Evolutionary conservation across 208 protist species (phyloP).

Genomic region (Sergeia podlipaevii): DNA sequence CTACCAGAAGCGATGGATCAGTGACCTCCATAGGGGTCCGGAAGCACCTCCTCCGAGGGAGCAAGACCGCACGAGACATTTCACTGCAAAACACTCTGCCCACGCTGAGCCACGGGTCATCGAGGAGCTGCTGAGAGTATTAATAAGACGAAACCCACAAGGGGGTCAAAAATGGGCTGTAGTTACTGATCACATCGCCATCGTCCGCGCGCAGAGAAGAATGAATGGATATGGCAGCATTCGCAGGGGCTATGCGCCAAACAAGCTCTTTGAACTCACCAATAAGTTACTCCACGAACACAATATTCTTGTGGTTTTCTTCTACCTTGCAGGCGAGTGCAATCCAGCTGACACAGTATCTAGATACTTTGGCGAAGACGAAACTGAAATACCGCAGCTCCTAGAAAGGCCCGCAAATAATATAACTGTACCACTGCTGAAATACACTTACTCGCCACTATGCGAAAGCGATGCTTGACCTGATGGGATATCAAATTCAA

Average conservation of each 20-base stretch:
- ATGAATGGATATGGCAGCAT: slow-evolving; percentile 6
- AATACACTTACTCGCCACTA: no score
- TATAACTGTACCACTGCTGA: no score
- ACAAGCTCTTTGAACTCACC: slow-evolving; percentile 5
- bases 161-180: background rate
- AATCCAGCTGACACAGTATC: slow-evolving; percentile 8
- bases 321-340: slow-evolving; percentile 3
- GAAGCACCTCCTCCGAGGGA: background rate
- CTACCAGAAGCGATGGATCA: slow-evolving; percentile 5
- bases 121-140: background rate
- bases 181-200: slow-evolving; percentile 1
- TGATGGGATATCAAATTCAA: no score
- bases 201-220: slow-evolving; percentile 6
- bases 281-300: background rate
- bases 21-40: background rate
- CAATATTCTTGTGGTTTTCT: background rate
- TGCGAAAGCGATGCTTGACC: no score
- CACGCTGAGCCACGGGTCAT: slow-evolving; percentile 7
- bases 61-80: background rate
- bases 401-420: no score
- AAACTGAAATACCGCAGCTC: no score
- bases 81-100: slow-evolving; percentile 4
- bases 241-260: slow-evolving; percentile 3
- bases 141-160: background rate
- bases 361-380: no score